Percentiles rank a stretch among this genome's conserved stretches.
These are phyloP conservation scores for Leccinum longicurvipes DNA, from an alignment of 768 basidiomycete species.

Conservation along the genomic window DNA sequence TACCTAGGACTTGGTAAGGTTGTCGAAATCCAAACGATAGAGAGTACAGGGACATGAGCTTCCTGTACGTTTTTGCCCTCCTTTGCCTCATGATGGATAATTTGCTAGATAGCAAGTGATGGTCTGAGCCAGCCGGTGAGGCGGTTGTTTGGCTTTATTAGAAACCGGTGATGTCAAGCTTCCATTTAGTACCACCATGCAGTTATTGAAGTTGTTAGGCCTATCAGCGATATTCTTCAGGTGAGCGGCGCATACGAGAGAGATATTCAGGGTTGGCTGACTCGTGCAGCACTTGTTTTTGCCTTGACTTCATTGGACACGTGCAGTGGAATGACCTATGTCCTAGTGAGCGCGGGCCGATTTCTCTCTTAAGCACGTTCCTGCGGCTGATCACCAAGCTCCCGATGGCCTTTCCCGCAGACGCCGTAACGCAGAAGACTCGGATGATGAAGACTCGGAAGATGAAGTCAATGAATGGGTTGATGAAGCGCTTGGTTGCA, in stretches of 20 bases:
- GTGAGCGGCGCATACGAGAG: constrained; percentile 3
- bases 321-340: constrained; percentile 73
- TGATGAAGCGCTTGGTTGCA: no score
- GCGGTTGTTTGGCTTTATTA: constrained; percentile 28
- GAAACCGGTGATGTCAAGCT: no score
- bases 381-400: no score
- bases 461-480: no score
- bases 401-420: no score
- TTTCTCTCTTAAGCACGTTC: no score
- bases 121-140: no score
- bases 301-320: constrained; percentile 57
- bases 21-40: constrained; percentile 87
- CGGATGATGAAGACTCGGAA: no score
- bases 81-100: constrained; percentile 80
- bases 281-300: constrained; percentile 27
- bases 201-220: constrained; percentile 6
- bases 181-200: constrained; percentile 13
- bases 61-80: constrained; percentile 90
- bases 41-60: constrained; percentile 89
- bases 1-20: constrained; percentile 91
- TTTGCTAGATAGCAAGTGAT: background rate
- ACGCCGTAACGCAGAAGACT: no score
- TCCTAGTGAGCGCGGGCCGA: constrained; percentile 44
- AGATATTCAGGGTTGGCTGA: background rate
- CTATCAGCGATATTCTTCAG: constrained; percentile 12